Evolutionary conservation across 768 basidiomycete species (phyloP), one percentile per base, ranked within the genome.

Genomic region (Boletus reticuloceps): DNA sequence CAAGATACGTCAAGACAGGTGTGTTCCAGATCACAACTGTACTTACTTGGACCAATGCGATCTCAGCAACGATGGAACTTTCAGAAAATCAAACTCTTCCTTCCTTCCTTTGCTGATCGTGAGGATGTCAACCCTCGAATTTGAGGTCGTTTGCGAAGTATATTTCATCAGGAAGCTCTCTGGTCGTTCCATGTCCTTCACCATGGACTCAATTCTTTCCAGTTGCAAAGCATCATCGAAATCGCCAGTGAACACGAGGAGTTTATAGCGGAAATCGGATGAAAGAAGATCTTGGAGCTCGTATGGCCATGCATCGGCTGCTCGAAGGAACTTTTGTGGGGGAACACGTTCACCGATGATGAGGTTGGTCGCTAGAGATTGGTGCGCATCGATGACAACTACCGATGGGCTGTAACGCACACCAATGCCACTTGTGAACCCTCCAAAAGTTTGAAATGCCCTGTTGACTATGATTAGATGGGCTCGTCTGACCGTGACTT

Each of bases 231-330:
- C 17, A 37, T 57, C 29, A 14, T 37, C 40, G 13, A 69, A 31
- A 25, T 79, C 71, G 8, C 80, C 81, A 0, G 64, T 60, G 61
- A 82, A 82, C 17, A 79, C 57, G 48, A 83, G 55, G 22, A 83
- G 31, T 55, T 82, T 79, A 70, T 77, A 83, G 41, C 78, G 74
- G 44, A 72, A 71, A 63, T 83, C 77, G 4, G 78, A 69, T 2
- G 74, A 75, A 45, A 80, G 68, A 17, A 78, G 65, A 59, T 82
- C 82, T 43, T 82, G 82, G 11, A 83, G 64, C 56, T 84, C 77
- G 55, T 67, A 70, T 22, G 79, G 75, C 13, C 72, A 70, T 17
- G 73, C 72, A 52, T 82, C 81, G 22, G 78, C 79, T 0, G 71
- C 75, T 14, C 79, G 71, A 32, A 83, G 64, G 53, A 82, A 74